Percentiles rank a stretch among this genome's conserved stretches.
Conservation (phyloP, 2,329 filamentous ascomycete genomes). For the Fusarium chlamydosporum region DNA sequence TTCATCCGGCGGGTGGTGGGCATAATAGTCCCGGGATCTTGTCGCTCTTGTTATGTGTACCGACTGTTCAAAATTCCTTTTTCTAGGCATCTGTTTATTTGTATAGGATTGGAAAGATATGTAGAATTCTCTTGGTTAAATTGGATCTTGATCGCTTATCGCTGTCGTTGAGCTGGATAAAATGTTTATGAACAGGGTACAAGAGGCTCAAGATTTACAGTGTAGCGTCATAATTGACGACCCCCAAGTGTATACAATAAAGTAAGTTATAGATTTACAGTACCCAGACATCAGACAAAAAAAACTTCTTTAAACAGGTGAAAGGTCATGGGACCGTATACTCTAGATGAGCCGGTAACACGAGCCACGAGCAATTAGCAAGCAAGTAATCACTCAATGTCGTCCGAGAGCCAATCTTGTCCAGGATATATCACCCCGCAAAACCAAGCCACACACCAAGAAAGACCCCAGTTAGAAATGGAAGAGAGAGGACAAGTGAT, state of each 20-base stretch:
- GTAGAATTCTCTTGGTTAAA: slow-evolving; percentile 13
- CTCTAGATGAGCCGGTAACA: too few relatives aligned
- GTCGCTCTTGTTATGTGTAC: slow-evolving; percentile 1
- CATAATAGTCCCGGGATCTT: slow-evolving; percentile 4
- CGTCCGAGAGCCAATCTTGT: slow-evolving; percentile 25
- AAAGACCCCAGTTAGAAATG: slow-evolving; percentile 1
- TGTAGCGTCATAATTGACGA: slow-evolving; percentile 4
- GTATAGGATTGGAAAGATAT: not conserved
- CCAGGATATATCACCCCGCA: slow-evolving; percentile 37
- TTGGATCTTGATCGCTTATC: slow-evolving; percentile 37
- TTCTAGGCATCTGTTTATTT: not conserved
- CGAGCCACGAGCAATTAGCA: not conserved
- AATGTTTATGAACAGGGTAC: not conserved
- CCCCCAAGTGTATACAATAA: not conserved
- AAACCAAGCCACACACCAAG: slow-evolving; percentile 19
- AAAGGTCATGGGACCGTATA: not conserved
- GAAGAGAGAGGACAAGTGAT: not conserved
- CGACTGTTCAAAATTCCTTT: not conserved
- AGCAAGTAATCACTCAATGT: slow-evolving; percentile 10
- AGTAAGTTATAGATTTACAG: not conserved
- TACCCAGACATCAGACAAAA: not conserved
- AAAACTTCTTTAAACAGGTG: not conserved
- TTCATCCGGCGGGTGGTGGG: slow-evolving; percentile 48
- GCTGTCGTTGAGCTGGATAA: slow-evolving; percentile 6
- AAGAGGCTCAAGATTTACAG: slow-evolving; percentile 9